Percentiles rank a stretch among this genome's conserved stretches.
These are phyloP conservation scores for Penicillium janthinellum DNA, from an alignment of 2,329 filamentous ascomycete genomes.

Conservation along the genomic window DNA sequence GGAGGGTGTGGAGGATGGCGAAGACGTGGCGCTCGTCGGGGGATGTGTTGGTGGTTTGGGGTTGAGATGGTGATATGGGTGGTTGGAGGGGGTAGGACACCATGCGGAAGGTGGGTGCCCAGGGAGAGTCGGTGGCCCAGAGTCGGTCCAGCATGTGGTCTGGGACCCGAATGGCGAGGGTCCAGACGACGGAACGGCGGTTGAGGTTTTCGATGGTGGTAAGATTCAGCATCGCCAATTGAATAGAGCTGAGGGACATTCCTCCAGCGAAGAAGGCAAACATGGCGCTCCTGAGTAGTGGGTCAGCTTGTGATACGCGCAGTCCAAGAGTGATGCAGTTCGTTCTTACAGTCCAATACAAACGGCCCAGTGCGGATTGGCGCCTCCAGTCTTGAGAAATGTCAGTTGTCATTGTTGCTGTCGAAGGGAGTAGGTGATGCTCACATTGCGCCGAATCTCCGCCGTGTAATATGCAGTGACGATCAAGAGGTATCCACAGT, in stretches of 20 bases:
- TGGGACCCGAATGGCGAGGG: slow-evolving; percentile 73
- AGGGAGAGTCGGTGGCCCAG: slow-evolving; percentile 39
- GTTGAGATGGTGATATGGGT: slow-evolving; percentile 20
- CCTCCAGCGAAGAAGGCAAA: slow-evolving; percentile 79
- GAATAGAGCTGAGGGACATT: slow-evolving; percentile 73
- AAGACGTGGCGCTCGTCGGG: slow-evolving; percentile 65
- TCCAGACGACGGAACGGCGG: slow-evolving; percentile 63
- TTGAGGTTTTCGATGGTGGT: slow-evolving; percentile 82
- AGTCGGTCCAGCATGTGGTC: slow-evolving; percentile 40
- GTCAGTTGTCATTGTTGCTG: slow-evolving; percentile 17
- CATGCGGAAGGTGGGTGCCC: slow-evolving; percentile 40
- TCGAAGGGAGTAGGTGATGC: slow-evolving; percentile 15
- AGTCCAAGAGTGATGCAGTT: neutral
- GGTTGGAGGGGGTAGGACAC: slow-evolving; percentile 45
- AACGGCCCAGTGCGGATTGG: slow-evolving; percentile 66
- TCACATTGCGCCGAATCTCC: slow-evolving; percentile 53
- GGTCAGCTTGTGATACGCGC: slow-evolving; percentile 15
- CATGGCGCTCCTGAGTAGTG: slow-evolving; percentile 55
- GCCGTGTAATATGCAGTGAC: slow-evolving; percentile 66
- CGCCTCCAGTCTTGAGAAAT: slow-evolving; percentile 33
- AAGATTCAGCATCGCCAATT: slow-evolving; percentile 70
- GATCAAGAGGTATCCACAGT: slow-evolving; percentile 65
- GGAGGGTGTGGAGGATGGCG: slow-evolving; percentile 72
- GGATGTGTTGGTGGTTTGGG: slow-evolving; percentile 40
- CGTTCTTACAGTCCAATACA: slow-evolving; percentile 61